phyloP scores from a whole-genome alignment of 306 rosid genomes.

The Luffa aegyptiaca region DNA sequence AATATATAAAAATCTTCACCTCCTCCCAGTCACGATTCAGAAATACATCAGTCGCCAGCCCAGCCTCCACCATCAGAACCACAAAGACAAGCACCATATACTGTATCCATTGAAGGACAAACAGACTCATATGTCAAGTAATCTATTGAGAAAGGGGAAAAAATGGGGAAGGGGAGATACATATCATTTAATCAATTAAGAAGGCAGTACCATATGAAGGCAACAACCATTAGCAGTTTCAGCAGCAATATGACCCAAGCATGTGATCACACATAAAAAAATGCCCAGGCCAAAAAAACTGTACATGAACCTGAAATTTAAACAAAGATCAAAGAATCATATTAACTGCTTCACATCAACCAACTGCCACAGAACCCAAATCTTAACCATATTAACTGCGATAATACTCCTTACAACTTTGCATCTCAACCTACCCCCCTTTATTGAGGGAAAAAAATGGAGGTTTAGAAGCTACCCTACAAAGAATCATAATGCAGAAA shows the following conservation, averaged over 20 bases:
- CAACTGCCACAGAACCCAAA: not conserved
- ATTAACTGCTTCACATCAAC: not conserved
- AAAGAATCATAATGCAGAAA: not conserved
- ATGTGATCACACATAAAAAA: slow-evolving; percentile 50
- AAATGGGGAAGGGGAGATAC: not conserved
- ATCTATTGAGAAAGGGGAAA: not conserved
- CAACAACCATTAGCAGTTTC: slow-evolving; percentile 71
- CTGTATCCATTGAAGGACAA: slow-evolving; percentile 27
- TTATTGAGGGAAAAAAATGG: not conserved
- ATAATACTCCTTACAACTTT: not conserved
- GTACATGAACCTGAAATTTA: slow-evolving; percentile 66
- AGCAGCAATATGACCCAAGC: slow-evolving; percentile 74
- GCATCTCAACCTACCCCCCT: not conserved
- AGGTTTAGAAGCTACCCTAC: not conserved
- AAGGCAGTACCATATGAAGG: slow-evolving; percentile 72
- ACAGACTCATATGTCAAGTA: not conserved
- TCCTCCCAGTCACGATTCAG: slow-evolving; percentile 62
- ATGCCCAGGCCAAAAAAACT: slow-evolving; percentile 60
- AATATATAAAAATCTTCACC: slow-evolving; percentile 25
- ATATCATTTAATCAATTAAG: not conserved
- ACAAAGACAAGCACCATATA: slow-evolving; percentile 51
- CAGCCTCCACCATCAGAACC: slow-evolving; percentile 67
- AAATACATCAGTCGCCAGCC: slow-evolving; percentile 51
- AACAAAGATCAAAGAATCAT: not conserved
- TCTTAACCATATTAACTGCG: not conserved